Percentiles rank a stretch among this genome's conserved stretches.
These are phyloP conservation scores for Mycogone perniciosa DNA, from an alignment of 2,329 filamentous ascomycete species.

Conservation along the genomic window DNA sequence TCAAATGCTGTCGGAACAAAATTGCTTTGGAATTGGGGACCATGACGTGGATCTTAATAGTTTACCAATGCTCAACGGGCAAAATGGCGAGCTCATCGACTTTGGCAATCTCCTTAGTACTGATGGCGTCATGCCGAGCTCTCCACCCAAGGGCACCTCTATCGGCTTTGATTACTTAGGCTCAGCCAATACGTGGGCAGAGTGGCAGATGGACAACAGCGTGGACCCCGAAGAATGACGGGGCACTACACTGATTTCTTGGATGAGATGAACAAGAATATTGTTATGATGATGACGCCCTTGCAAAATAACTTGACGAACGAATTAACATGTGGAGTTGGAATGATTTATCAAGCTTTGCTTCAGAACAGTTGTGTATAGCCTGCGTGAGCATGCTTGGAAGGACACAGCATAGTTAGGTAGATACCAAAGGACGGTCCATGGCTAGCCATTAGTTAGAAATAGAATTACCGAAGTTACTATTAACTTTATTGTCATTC, in stretches of 20 bases:
- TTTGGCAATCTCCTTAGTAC: conserved; percentile 44
- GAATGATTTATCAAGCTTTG: too few relatives aligned
- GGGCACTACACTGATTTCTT: too few relatives aligned
- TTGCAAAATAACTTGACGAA: too few relatives aligned
- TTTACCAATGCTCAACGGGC: conserved; percentile 34
- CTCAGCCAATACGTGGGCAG: conserved; percentile 23
- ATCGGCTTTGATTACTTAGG: conserved; percentile 26
- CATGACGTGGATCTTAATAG: conserved; percentile 38
- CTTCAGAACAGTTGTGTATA: too few relatives aligned
- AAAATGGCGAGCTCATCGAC: conserved; percentile 34
- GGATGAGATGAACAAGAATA: neutral
- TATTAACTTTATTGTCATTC: too few relatives aligned
- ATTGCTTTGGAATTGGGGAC: conserved; percentile 37
- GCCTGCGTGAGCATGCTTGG: neutral
- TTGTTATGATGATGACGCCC: neutral
- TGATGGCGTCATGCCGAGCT: conserved; percentile 42
- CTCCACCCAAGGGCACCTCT: conserved; percentile 33
- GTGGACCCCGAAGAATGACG: neutral
- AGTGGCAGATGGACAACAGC: conserved; percentile 20
- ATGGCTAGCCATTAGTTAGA: neutral
- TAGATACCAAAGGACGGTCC: conserved; percentile 8
- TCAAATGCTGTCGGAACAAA: conserved; percentile 55
- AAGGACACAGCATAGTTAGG: neutral
- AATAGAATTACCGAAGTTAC: too few relatives aligned
- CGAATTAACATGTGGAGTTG: neutral